phyloP scores from a whole-genome alignment of 352 stramenopile species.

The Blastocystis sp. region DNA sequence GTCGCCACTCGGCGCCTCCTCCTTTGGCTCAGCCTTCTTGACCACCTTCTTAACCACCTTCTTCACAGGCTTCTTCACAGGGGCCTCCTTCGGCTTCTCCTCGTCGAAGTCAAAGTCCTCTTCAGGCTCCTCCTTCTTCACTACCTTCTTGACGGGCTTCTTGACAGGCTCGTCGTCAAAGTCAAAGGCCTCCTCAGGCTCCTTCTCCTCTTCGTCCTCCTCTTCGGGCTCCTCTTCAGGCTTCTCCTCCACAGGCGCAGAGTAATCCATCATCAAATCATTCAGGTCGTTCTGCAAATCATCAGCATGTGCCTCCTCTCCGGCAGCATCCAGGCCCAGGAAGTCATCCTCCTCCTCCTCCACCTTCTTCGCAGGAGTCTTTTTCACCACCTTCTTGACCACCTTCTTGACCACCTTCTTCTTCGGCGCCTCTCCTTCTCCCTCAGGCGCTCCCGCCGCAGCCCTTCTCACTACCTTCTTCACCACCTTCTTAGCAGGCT shows the following conservation, averaged over 20 bases:
- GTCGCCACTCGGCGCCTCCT: neutral
- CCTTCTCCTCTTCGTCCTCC: conserved; percentile 15
- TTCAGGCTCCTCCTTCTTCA: neutral
- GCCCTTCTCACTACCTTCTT: neutral
- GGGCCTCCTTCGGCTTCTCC: conserved; percentile 11
- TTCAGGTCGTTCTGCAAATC: neutral
- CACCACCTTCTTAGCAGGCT: conserved; percentile 29
- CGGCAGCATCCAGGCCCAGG: neutral
- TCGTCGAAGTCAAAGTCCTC: neutral
- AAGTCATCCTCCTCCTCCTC: conserved; percentile 15
- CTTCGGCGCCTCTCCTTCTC: neutral
- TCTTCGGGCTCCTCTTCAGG: neutral
- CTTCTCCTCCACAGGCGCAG: neutral
- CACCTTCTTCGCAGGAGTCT: conserved; percentile 23
- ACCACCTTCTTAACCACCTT: conserved; percentile 8
- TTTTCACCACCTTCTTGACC: conserved; percentile 62
- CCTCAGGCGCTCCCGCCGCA: neutral
- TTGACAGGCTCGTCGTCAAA: neutral
- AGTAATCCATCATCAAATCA: neutral
- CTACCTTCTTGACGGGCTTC: neutral
- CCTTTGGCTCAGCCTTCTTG: conserved; percentile 1
- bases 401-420: conserved; percentile 49
- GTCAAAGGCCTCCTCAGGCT: conserved; percentile 10
- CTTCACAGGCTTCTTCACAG: neutral
- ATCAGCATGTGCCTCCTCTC: neutral